Percentiles rank a stretch among this genome's conserved stretches.
Evolutionary conservation across 2,329 filamentous ascomycete species (phyloP).

Genomic region (Penicillium paneum): DNA sequence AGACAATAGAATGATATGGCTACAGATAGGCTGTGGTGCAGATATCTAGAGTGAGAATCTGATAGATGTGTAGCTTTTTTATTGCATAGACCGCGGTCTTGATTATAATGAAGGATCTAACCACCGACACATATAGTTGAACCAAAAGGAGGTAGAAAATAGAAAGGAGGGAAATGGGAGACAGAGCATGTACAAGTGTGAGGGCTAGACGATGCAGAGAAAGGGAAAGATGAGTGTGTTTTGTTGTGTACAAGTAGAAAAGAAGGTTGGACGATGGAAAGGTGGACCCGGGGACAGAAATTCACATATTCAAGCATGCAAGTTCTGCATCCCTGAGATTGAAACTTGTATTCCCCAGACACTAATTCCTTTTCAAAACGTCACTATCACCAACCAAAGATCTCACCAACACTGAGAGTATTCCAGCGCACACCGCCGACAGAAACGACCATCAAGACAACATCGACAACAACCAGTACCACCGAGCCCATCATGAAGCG

Average conservation of each 20-base stretch:
- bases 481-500: constrained; percentile 79
- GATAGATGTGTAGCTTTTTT: neutral
- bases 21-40: neutral
- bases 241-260: neutral
- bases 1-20: too few relatives aligned
- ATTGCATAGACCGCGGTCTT: neutral
- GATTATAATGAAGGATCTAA: neutral
- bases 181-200: neutral
- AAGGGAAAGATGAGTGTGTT: neutral
- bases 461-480: constrained; percentile 71
- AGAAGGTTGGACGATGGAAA: neutral
- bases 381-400: constrained; percentile 71
- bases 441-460: constrained; percentile 68
- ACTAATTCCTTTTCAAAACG: neutral
- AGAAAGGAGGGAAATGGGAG: neutral
- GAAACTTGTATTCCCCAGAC: neutral
- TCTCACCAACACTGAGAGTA: constrained; percentile 72
- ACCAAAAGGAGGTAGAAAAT: neutral
- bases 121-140: neutral
- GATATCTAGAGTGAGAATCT: neutral
- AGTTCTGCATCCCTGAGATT: neutral
- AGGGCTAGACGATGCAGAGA: neutral
- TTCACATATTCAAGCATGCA: neutral
- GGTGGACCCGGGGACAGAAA: neutral
- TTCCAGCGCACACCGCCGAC: constrained; percentile 73